A percentile compares a stretch with the other conserved stretches of the same genome.
Evolutionary conservation across 805 yeast genomes (phyloP).

Genomic region (Candida michaelii): DNA sequence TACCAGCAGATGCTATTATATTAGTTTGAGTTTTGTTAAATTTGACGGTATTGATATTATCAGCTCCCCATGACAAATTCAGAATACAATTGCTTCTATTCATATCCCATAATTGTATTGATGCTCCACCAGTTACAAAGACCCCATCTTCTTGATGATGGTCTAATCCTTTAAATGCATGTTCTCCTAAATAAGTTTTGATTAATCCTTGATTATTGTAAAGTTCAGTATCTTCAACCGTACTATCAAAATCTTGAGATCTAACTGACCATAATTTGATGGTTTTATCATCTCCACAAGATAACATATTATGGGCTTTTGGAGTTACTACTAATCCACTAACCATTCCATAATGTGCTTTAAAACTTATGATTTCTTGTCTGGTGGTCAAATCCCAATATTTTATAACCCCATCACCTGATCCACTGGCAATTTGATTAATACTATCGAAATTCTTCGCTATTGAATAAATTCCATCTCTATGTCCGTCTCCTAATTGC

Average conservation of each 20-base stretch:
- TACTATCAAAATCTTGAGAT: slow-evolving; percentile 49
- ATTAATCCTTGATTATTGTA: slow-evolving; percentile 52
- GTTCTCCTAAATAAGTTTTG: slow-evolving; percentile 80
- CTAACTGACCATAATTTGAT: slow-evolving; percentile 86
- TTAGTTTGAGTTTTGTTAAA: slow-evolving; percentile 91
- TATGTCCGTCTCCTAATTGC: slow-evolving; percentile 90
- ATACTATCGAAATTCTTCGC: slow-evolving; percentile 74
- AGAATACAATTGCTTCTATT: slow-evolving; percentile 74
- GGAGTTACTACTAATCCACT: slow-evolving; percentile 79
- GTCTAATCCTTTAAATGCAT: slow-evolving; percentile 81
- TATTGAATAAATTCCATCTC: slow-evolving; percentile 88
- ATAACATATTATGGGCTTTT: slow-evolving; percentile 52
- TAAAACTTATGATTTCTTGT: slow-evolving; percentile 70
- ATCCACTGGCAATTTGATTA: slow-evolving; percentile 82
- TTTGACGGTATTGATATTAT: slow-evolving; percentile 75
- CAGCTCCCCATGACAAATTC: slow-evolving; percentile 94
- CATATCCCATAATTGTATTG: slow-evolving; percentile 90
- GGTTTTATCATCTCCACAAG: slow-evolving; percentile 90
- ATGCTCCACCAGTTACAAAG: slow-evolving; percentile 92
- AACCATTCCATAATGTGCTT: slow-evolving; percentile 89
- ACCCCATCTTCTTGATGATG: slow-evolving; percentile 72
- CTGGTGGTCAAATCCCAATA: slow-evolving; percentile 89
- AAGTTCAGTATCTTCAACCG: slow-evolving; percentile 28
- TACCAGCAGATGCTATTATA: slow-evolving; percentile 76
- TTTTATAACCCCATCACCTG: slow-evolving; percentile 93